These are phyloP conservation scores for Neurospora sp. DNA, from an alignment of 495 filamentous ascomycete species.

Conservation along the genomic window DNA sequence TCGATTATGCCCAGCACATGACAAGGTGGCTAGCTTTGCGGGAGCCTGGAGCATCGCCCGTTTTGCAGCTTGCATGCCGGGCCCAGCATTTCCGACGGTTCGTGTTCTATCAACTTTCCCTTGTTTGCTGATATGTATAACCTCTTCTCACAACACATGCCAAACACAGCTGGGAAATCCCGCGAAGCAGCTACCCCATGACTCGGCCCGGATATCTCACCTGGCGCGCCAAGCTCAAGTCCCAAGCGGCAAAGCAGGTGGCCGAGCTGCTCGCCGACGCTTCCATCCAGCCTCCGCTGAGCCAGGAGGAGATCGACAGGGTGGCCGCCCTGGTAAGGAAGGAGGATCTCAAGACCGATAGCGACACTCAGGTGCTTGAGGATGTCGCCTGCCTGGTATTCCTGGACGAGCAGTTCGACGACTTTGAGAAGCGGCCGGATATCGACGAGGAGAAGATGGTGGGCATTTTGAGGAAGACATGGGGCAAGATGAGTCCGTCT, in stretches of 20 bases:
- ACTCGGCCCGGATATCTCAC: slow-evolving; percentile 61
- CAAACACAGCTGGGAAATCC: slow-evolving; percentile 65
- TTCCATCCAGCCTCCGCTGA: slow-evolving; percentile 23
- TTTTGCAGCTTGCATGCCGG: slow-evolving; percentile 61
- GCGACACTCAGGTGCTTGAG: slow-evolving; percentile 63
- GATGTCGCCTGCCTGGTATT: slow-evolving; percentile 83
- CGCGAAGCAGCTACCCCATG: slow-evolving; percentile 55
- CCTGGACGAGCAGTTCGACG: slow-evolving; percentile 72
- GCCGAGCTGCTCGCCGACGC: slow-evolving; percentile 41
- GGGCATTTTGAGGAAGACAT: slow-evolving; percentile 67
- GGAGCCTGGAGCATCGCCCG: slow-evolving; percentile 46
- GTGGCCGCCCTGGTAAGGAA: slow-evolving; percentile 55
- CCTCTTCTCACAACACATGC: neutral
- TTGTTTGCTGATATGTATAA: neutral
- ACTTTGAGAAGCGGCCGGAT: slow-evolving; percentile 48
- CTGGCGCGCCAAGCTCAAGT: slow-evolving; percentile 64
- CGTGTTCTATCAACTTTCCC: neutral
- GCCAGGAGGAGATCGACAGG: slow-evolving; percentile 30
- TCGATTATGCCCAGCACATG: slow-evolving; percentile 73
- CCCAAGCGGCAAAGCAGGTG: slow-evolving; percentile 55
- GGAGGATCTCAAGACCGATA: slow-evolving; percentile 50
- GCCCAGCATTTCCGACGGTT: slow-evolving; percentile 62
- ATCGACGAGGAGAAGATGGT: slow-evolving; percentile 66
- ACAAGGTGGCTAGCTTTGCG: slow-evolving; percentile 52
- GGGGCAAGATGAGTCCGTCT: slow-evolving; percentile 65